phyloP scores from a whole-genome alignment of 2,329 filamentous ascomycete genomes.

The Venturia aucupariae region DNA sequence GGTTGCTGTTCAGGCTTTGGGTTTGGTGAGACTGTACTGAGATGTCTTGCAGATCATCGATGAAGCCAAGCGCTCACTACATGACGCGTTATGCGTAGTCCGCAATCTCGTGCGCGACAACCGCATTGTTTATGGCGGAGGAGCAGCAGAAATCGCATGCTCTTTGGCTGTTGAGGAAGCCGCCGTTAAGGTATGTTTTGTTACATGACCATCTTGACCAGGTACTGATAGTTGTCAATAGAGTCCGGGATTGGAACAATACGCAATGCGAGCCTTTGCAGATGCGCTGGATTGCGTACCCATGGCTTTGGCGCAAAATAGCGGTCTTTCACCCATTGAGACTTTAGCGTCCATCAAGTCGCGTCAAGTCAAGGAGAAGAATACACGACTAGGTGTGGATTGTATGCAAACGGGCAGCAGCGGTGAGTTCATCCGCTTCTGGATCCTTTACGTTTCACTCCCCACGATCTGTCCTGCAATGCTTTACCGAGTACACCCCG shows the following conservation, averaged over 20 bases:
- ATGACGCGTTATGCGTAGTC: constrained; percentile 95
- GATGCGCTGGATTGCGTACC: constrained; percentile 89
- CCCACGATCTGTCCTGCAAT: too few relatives aligned
- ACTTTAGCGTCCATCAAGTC: constrained; percentile 93
- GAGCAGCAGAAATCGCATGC: constrained; percentile 94
- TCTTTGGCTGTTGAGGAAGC: constrained; percentile 92
- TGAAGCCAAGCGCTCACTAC: constrained; percentile 93
- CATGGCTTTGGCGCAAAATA: constrained; percentile 96
- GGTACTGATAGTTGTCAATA: constrained; percentile 20
- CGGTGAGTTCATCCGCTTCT: constrained; percentile 38
- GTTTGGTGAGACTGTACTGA: constrained; percentile 7
- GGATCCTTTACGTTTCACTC: constrained; percentile 15
- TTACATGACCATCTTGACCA: background rate
- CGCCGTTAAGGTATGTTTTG: constrained; percentile 58
- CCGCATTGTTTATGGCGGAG: constrained; percentile 93
- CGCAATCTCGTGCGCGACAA: constrained; percentile 94
- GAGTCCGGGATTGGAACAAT: constrained; percentile 95
- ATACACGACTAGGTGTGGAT: constrained; percentile 78
- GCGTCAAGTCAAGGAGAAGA: constrained; percentile 82
- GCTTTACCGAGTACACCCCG: background rate
- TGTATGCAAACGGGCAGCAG: constrained; percentile 95
- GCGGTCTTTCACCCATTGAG: constrained; percentile 88
- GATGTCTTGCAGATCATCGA: constrained; percentile 69
- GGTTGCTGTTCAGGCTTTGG: background rate
- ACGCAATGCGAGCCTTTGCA: constrained; percentile 95